These are phyloP conservation scores for Cladosporium oxysporum DNA, from an alignment of 2,329 filamentous ascomycete genomes.

Conservation along the genomic window DNA sequence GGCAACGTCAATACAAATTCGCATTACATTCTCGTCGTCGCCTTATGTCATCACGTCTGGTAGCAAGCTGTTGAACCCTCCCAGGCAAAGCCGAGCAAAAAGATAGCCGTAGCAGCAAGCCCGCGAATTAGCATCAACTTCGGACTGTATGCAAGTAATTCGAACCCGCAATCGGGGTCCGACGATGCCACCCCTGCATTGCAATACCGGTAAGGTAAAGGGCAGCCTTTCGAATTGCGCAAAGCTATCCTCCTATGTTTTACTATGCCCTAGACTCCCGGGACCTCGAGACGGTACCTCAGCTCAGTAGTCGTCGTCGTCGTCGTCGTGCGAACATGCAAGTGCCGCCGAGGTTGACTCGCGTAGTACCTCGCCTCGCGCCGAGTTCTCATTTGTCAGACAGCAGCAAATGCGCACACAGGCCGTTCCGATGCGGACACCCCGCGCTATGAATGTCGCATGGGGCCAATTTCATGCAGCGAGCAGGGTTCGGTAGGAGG, in stretches of 20 bases:
- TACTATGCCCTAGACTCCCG: neutral
- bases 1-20: neutral
- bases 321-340: neutral
- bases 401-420: neutral
- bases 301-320: neutral
- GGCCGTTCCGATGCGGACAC: neutral
- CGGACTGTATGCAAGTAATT: neutral
- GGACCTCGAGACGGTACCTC: neutral
- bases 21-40: neutral
- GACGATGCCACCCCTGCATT: neutral
- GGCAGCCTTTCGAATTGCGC: neutral
- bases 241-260: neutral
- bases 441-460: conserved; percentile 1
- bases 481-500: neutral
- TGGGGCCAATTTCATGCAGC: neutral
- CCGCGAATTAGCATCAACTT: neutral
- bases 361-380: neutral
- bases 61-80: neutral
- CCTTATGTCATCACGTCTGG: neutral
- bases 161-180: neutral
- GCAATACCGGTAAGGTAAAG: neutral
- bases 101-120: neutral
- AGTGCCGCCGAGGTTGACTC: neutral
- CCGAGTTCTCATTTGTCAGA: conserved; percentile 7
- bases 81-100: neutral